Percentiles rank a stretch among this genome's conserved stretches.
Evolutionary conservation across 2,329 filamentous ascomycete genomes (phyloP).

Genomic region (Pseudocercospora musae): DNA sequence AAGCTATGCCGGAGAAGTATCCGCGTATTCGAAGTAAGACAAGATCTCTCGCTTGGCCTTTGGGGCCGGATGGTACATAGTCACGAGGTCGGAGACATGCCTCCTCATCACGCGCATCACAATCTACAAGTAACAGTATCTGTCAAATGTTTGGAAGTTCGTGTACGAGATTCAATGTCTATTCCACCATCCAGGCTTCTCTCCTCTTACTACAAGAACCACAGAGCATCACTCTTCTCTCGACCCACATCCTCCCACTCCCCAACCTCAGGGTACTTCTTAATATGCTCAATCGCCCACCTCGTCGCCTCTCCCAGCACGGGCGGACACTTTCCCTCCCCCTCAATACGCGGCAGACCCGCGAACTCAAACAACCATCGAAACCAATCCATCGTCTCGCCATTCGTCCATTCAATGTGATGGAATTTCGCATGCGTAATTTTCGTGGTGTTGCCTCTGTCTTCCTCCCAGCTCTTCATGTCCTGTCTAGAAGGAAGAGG

Average conservation of each 20-base stretch:
- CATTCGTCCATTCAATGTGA: conserved; percentile 52
- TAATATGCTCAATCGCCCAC: conserved; percentile 25
- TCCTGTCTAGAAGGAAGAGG: conserved; percentile 43
- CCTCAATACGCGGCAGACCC: conserved; percentile 46
- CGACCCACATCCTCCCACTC: not conserved
- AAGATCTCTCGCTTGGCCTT: too few species aligned
- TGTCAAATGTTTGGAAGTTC: too few species aligned
- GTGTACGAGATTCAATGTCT: too few species aligned
- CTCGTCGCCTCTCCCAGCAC: conserved; percentile 16
- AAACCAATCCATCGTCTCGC: conserved; percentile 51
- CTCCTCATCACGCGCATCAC: too few species aligned
- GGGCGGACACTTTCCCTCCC: conserved; percentile 20
- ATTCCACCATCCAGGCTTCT: too few species aligned
- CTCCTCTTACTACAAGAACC: conserved; percentile 6
- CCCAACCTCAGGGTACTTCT: conserved; percentile 19
- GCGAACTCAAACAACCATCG: conserved; percentile 48
- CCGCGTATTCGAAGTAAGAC: too few species aligned
- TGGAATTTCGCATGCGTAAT: conserved; percentile 48
- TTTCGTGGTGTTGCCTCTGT: conserved; percentile 35
- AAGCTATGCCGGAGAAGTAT: too few species aligned
- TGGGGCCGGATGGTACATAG: too few species aligned
- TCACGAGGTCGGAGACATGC: too few species aligned
- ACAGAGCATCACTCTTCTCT: conserved; percentile 1
- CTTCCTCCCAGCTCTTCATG: conserved; percentile 49
- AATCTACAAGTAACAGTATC: too few species aligned